Conservation (phyloP, 495 filamentous ascomycete genomes). For the Talaromyces borbonicus region DNA sequence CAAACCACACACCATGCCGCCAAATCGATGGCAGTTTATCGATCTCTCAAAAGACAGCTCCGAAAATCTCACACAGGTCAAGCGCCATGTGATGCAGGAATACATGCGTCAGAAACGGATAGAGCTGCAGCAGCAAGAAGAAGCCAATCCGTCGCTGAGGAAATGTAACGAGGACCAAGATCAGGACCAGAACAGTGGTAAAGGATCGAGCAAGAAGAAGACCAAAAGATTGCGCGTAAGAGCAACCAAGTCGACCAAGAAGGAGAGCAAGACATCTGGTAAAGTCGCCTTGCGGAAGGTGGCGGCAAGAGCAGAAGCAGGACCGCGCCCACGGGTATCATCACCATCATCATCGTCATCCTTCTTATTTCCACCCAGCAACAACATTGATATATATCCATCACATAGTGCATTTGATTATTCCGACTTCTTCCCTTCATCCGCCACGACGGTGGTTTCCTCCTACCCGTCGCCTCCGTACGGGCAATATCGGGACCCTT, state of each 20-base stretch:
- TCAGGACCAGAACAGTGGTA: background rate
- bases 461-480: background rate
- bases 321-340: too few relatives aligned
- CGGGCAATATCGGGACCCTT: background rate
- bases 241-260: background rate
- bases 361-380: too few relatives aligned
- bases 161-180: slow-evolving; percentile 1
- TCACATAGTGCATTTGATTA: too few relatives aligned
- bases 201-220: slow-evolving; percentile 7
- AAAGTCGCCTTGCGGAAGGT: too few relatives aligned
- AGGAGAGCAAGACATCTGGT: too few relatives aligned
- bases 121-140: slow-evolving; percentile 10
- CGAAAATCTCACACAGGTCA: slow-evolving; percentile 32
- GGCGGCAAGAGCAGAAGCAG: too few relatives aligned
- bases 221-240: slow-evolving; percentile 7
- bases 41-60: slow-evolving; percentile 30
- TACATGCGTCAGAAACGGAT: slow-evolving; percentile 35
- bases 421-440: too few relatives aligned
- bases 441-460: too few relatives aligned
- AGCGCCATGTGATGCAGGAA: slow-evolving; percentile 39
- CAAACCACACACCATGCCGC: background rate
- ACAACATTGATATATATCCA: too few relatives aligned
- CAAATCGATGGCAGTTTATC: slow-evolving; percentile 32
- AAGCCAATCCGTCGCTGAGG: too few relatives aligned
- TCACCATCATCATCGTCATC: too few relatives aligned